A percentile compares a stretch with the other conserved stretches of the same genome.
phyloP scores from a whole-genome alignment of 257 asterid genomes.

The Buddleja alternifolia region DNA sequence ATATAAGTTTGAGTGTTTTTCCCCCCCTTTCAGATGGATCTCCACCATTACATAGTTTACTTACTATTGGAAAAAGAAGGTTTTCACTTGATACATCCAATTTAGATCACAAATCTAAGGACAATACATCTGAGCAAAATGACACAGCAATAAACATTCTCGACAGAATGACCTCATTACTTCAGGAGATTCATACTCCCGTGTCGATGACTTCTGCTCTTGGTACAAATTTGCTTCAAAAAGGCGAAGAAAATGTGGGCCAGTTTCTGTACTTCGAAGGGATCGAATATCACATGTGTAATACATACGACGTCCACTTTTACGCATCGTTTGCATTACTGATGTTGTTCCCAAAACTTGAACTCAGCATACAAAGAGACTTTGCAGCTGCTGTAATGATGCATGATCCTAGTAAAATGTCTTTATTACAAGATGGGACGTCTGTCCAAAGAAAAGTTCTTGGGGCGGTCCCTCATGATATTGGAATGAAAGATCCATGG shows the following conservation, averaged over 20 bases:
- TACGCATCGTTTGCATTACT: conserved; percentile 81
- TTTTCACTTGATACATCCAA: conserved; percentile 63
- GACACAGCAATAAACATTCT: conserved; percentile 79
- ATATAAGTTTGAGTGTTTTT: background rate
- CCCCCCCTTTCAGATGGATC: conserved; percentile 67
- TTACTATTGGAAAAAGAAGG: conserved; percentile 54
- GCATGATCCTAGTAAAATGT: conserved; percentile 85
- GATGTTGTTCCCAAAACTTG: conserved; percentile 84
- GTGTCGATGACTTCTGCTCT: conserved; percentile 65
- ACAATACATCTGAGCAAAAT: conserved; percentile 37
- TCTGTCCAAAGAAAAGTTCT: conserved; percentile 70
- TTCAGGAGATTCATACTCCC: conserved; percentile 68
- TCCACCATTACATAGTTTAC: conserved; percentile 67
- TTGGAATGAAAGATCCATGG: conserved; percentile 97
- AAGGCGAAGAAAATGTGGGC: conserved; percentile 88
- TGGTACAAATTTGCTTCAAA: conserved; percentile 69
- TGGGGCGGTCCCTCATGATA: conserved; percentile 98
- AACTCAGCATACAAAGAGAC: conserved; percentile 93
- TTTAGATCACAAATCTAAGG: conserved; percentile 29
- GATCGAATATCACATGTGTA: conserved; percentile 92
- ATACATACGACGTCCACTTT: conserved; percentile 94
- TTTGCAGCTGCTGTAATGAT: conserved; percentile 94
- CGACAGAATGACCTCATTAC: conserved; percentile 71
- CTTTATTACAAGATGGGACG: conserved; percentile 69
- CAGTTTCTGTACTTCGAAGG: conserved; percentile 97